Base-by-base conservation (phyloP, 2,329 filamentous ascomycete genomes). In the Beauveria caledonica region DNA sequence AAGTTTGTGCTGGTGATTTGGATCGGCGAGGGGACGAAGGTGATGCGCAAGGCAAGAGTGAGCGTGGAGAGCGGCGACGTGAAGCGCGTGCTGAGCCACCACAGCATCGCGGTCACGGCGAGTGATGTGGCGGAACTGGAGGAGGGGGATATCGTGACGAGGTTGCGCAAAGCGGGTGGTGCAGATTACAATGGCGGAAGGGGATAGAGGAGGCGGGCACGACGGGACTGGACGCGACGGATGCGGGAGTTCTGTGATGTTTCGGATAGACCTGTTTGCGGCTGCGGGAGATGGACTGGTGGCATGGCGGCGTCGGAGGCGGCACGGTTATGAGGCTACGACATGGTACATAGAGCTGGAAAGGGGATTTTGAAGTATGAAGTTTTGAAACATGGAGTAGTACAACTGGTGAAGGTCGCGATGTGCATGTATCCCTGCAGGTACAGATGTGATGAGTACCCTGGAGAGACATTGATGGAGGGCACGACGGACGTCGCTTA, bases 171-270 rank as follows among this genome's bases (percentile, higher is more conserved):
- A 75, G 85, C 82, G 4, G 86, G 86, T 60, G 86, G 86, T 36
- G 86, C 86, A 17, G 86, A 89, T 72, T 89, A 88, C 78, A 86
- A 88, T 68, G 85, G 86, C 8, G 86, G 82, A 11, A 73, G 84
- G 64, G 84, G 82, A 9, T 84, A 66, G 71, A 36, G 2, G 11
- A 36, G 11, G 7, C 8, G 25, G 25, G 25, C 25, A 27, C 5
- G 25, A 50, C n/a, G 21, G 25, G 49, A 36, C 27, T 15, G 0
- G 33, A 15, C 23, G 3, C 23, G 23, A 23, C 33, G 33, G 33
- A 36, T 36, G 33, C 33, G 11, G 11, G 11, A 36, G 5, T 36
- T 36, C 1, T 1, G 11, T 15, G 33, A 11, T 11, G 11, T 11
- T 15, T 15, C 5, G 33, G 11, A 36, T 36, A 36, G 11, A 15